Percentiles rank a stretch among this genome's conserved stretches.
Evolutionary conservation across 2,329 filamentous ascomycete species (phyloP).

Genomic region (Neoscytalidium dimidiatum): DNA sequence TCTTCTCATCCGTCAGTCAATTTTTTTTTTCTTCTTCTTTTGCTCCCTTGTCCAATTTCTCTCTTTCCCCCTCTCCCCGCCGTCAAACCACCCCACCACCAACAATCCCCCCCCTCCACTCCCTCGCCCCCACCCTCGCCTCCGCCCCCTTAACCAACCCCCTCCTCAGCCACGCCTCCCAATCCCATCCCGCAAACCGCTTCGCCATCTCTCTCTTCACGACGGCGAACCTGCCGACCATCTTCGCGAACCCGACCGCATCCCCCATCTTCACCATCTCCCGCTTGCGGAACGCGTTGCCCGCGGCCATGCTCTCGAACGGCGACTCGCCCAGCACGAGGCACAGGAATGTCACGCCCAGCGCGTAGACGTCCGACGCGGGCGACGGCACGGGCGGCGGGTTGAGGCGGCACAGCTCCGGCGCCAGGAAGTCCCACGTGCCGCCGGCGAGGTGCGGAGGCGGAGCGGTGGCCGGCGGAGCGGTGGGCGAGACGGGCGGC

Average conservation of each 20-base stretch:
- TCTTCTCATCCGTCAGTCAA: neutral
- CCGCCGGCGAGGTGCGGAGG: slow-evolving; percentile 41
- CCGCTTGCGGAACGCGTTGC: slow-evolving; percentile 44
- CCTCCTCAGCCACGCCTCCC: slow-evolving; percentile 38
- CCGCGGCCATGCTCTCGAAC: slow-evolving; percentile 38
- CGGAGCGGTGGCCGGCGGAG: slow-evolving; percentile 23
- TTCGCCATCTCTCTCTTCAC: slow-evolving; percentile 24
- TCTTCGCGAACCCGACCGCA: slow-evolving; percentile 40
- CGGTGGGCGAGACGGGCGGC: slow-evolving; percentile 18
- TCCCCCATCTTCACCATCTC: slow-evolving; percentile 47
- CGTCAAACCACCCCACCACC: neutral
- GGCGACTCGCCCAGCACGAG: slow-evolving; percentile 45
- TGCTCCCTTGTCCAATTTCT: neutral
- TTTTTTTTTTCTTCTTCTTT: neutral
- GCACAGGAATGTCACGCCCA: slow-evolving; percentile 48
- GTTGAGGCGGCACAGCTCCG: slow-evolving; percentile 29
- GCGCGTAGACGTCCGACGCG: slow-evolving; percentile 46
- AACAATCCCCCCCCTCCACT: slow-evolving; percentile 28
- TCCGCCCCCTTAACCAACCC: slow-evolving; percentile 36
- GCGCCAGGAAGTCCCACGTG: slow-evolving; percentile 51
- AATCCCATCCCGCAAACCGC: slow-evolving; percentile 21
- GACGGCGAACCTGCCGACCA: slow-evolving; percentile 31
- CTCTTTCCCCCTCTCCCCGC: neutral
- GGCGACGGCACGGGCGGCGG: slow-evolving; percentile 31
- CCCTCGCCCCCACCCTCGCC: slow-evolving; percentile 30